Conservation (phyloP, 768 basidiomycete genomes). For the Rhizopogon vinicolor region DNA sequence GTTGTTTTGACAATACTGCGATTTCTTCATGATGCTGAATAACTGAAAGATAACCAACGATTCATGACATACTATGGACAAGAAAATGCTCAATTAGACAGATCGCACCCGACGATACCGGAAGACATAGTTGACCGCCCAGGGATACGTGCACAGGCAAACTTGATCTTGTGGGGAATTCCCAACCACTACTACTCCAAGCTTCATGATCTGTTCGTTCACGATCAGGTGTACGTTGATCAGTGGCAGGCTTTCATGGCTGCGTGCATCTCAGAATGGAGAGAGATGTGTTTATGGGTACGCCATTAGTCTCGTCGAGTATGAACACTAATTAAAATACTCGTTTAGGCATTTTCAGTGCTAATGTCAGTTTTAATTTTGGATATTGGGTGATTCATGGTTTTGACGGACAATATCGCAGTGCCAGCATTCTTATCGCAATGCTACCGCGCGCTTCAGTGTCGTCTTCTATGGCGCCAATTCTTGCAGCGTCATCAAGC, state of each 20-base stretch:
- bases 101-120: conserved; percentile 40
- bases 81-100: conserved; percentile 40
- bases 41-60: conserved; percentile 36
- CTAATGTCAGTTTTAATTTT: conserved; percentile 11
- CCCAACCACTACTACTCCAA: conserved; percentile 33
- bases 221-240: conserved; percentile 42
- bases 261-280: conserved; percentile 41
- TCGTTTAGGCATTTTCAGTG: conserved; percentile 9
- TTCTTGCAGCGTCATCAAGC: conserved; percentile 4
- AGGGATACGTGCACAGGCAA: conserved; percentile 27
- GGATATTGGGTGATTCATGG: conserved; percentile 17
- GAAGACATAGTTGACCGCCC: conserved; percentile 28
- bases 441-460: conserved; percentile 7
- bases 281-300: conserved; percentile 28
- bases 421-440: conserved; percentile 32
- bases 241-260: conserved; percentile 46
- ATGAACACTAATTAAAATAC: not conserved
- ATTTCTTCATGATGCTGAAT: not conserved
- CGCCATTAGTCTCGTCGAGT: conserved; percentile 8
- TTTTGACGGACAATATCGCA: conserved; percentile 22
- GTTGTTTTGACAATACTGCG: conserved; percentile 9
- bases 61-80: conserved; percentile 50
- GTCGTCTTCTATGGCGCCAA: not conserved
- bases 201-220: conserved; percentile 43
- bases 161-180: conserved; percentile 35